Percentiles rank a stretch among this genome's conserved stretches.
phyloP scores from a whole-genome alignment of 2,329 filamentous ascomycete genomes.

The Onygenales sp. region DNA sequence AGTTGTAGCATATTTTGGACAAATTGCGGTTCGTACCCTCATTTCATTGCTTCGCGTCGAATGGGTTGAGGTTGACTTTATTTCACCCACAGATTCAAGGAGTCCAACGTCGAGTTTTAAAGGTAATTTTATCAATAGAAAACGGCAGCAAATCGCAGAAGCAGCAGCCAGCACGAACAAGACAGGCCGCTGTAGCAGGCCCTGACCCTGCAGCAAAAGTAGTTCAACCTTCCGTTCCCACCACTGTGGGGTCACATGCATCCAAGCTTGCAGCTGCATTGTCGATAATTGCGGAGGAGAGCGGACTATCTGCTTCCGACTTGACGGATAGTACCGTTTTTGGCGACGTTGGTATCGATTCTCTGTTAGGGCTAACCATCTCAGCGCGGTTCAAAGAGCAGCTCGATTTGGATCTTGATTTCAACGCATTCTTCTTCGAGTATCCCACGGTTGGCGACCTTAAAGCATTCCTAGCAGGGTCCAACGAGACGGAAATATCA shows the following conservation, averaged over 20 bases:
- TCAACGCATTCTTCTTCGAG: constrained; percentile 4
- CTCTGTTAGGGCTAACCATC: constrained; percentile 39
- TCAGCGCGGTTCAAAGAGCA: constrained; percentile 3
- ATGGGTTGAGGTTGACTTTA: neutral
- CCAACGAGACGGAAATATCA: constrained; percentile 10
- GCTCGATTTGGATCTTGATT: constrained; percentile 6
- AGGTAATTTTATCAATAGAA: constrained; percentile 11
- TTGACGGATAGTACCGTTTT: constrained; percentile 29
- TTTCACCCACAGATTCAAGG: constrained; percentile 10
- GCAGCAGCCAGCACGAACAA: constrained; percentile 7
- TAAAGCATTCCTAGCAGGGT: neutral
- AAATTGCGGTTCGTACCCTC: constrained; percentile 10
- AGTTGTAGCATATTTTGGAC: constrained; percentile 13
- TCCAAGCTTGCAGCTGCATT: constrained; percentile 5
- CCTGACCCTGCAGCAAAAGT: constrained; percentile 6
- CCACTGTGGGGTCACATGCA: constrained; percentile 2
- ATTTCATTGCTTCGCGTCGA: neutral
- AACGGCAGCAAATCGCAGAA: constrained; percentile 3
- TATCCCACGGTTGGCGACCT: constrained; percentile 6
- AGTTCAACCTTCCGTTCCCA: constrained; percentile 6
- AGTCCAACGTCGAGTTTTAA: constrained; percentile 14
- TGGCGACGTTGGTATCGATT: constrained; percentile 42
- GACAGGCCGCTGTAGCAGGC: constrained; percentile 6
- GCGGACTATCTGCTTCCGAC: constrained; percentile 15
- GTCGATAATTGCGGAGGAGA: constrained; percentile 12